Evolutionary conservation across 139 green algal genomes (phyloP), one percentile per base, ranked within the genome.

Genomic region (Spirogloea muscicola): DNA sequence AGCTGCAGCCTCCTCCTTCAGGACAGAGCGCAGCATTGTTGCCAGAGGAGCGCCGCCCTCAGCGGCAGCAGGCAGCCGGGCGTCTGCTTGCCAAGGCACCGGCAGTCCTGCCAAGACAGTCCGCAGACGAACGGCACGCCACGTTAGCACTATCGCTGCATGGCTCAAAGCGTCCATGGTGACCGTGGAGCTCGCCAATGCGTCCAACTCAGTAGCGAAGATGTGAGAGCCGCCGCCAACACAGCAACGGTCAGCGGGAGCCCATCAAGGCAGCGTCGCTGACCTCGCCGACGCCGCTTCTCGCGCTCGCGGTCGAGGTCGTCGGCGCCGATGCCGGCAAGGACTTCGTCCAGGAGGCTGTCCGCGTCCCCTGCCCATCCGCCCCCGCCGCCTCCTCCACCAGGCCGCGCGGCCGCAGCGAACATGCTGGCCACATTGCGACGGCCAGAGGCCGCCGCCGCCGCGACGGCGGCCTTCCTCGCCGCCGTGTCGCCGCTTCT

Each of bases 271-370:
- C n/a, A n/a, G n/a, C n/a, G n/a, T 16, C 43, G 16, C 43, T 27
- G 6, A 60, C 49, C 49, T 60, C 49, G 13, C 49, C 49, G 49
- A 37, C 49, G 16, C 34, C 49, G 31, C 49, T 60, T 60, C 27
- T 60, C 49, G 0, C 25, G 49, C 44, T 70, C 25, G 5, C 72
- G 40, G 49, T 74, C 69, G 21, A 18, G 39, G 7, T 72, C 69
- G 68, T 72, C 44, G 3, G 55, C 1, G 31, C 38, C 86, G 10
- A 92, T 64, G 34, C 76, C 86, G 1, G 59, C 74, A 42, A 96
- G 64, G 36, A 96, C 91, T 61, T 89, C 86, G 3, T 91, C 89
- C 70, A 97, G 86, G 67, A 95, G 66, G 31, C 78, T 84, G 41
- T 95, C 91, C 18, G 41, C 49, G 36, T 40, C 63, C 9, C 43